Base-by-base conservation (phyloP, 2,329 filamentous ascomycete genomes). In the Pyrenochaeta sp. region DNA sequence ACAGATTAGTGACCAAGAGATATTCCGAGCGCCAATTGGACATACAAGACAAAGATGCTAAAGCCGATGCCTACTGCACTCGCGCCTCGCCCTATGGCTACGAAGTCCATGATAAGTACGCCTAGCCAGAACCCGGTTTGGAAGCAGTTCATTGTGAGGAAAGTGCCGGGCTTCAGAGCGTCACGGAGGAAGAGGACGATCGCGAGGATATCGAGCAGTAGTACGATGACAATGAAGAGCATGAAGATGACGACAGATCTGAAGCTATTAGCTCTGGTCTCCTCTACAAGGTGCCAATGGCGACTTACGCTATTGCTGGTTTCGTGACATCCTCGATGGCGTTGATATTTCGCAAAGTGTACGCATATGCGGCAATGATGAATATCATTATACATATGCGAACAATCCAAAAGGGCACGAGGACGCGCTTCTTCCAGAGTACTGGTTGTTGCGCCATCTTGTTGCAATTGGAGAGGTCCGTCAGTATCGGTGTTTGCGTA, bases 341-440 rank as follows among this genome's bases (percentile, higher is more conserved):
- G 13, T 65, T 46, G 8, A 73, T 19, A 8, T 54, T 37, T 25
- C 62, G 61, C 46, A 77, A 55, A n/a, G 70, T 65, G 9, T 56
- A 50, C 7, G 64, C 68, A 49, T 72, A 78, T 44, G 61, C 54
- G 13, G 55, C 68, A 50, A 77, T 70, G 50, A 77, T 62, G 43
- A 77, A 65, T 40, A 77, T 7, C 68, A 77, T 76, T 7, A 75
- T 55, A 28, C 67, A 54, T 42, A 76, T 71, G 13, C 77, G 69
- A 24, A 78, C 43, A 3, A 67, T 52, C 77, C 76, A 79, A 52
- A 77, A 72, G 3, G 77, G 76, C 10, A 79, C 59, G 42, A 79
- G 65, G 36, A 79, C 65, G 46, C 76, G 72, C 68, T 77, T 78
- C 64, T 77, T 73, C 75, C 75, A 78, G 10, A 68, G 27, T 15